These are phyloP conservation scores for Phaffomyces opuntiae DNA, from an alignment of 805 yeast species.

Conservation along the genomic window DNA sequence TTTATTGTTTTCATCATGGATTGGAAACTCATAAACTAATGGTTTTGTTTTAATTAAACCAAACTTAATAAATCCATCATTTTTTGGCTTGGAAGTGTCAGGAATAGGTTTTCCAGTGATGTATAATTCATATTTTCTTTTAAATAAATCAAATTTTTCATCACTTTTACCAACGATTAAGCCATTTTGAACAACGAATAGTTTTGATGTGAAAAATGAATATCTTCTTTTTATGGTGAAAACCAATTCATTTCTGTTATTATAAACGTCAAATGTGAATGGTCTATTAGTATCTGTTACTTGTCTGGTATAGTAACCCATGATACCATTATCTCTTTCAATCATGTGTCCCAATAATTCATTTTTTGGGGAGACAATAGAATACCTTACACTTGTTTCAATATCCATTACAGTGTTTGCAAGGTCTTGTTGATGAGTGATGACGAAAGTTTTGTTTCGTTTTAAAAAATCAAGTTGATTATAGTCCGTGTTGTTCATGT, in stretches of 20 bases:
- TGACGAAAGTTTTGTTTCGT: background rate
- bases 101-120: background rate
- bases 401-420: background rate
- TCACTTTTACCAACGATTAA: background rate
- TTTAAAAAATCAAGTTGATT: too few relatives aligned
- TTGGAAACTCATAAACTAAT: conserved; percentile 1
- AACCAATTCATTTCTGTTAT: background rate
- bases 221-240: background rate
- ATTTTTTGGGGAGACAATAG: background rate
- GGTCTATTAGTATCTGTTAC: background rate
- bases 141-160: conserved; percentile 1
- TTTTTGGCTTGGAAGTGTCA: background rate
- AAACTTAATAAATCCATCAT: background rate
- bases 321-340: background rate
- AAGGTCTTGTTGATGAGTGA: background rate
- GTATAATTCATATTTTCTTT: conserved; percentile 2
- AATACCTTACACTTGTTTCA: background rate
- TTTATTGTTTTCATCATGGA: background rate
- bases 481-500: too few relatives aligned
- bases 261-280: background rate
- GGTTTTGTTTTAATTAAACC: background rate
- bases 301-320: background rate
- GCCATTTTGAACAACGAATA: conserved; percentile 1
- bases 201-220: conserved; percentile 1
- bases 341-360: background rate